Evolutionary conservation across 352 stramenopile species (phyloP), one percentile per base, ranked within the genome.

Genomic region (Pythium apleroticum): DNA sequence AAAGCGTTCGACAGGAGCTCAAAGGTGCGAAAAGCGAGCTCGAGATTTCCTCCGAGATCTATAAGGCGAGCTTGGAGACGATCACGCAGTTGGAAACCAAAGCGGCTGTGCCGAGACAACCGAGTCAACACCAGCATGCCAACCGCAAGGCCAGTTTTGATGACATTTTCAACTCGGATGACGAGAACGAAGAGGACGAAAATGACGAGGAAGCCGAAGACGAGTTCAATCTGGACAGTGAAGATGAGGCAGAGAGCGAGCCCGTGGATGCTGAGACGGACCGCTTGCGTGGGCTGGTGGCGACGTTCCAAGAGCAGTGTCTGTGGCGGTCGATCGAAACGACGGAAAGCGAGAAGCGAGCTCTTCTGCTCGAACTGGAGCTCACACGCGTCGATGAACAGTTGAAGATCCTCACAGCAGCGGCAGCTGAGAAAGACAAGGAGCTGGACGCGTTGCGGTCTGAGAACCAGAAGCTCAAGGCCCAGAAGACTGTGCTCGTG

Each of bases 221-320:
- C 22, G 15, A 27, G 15, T 50, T 31, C 20, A 43, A 14, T 28
- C 3, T 57, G 8, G 35, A 43, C 24, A 43, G 24, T 10, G 50
- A 66, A 17, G 48, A 61, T 7, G 64, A 63, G 24, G 52, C 33
- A 28, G 58, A 65, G 19, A 28, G 50, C 7, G 53, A 68, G 19
- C 4, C 27, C 2, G 39, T n/a, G 1, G 63, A 59, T 14, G 37
- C 10, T 11, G 74, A 76, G 11, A 75, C 65, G 17, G 66, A 80
- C 59, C 65, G 81, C 19, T 67, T 89, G 55, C 73, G 74, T 1
- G 63, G 66, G 60, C 61, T 89, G 37, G 89, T 81, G 31, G 81
- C 78, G 17, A 72, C 71, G n/a, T 89, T 91, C 59, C 82, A 91
- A 63, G 75, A 91, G 59, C 80, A 91, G 68, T 88, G 81, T 75